Base-by-base conservation (phyloP, 1,139 yeast genomes). In the Lodderomyces orthopsilosis region DNA sequence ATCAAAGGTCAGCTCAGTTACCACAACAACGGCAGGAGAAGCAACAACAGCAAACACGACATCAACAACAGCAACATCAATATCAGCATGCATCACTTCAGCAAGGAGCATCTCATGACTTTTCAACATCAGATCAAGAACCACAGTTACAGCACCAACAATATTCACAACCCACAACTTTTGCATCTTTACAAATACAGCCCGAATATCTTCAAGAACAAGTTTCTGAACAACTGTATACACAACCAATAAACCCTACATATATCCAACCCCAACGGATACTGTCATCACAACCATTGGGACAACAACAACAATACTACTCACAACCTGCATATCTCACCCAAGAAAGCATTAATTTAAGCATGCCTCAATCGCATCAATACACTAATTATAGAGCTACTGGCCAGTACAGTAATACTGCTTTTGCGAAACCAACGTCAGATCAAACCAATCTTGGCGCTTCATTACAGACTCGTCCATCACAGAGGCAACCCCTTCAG, bases 401-500 rank as follows among this genome's bases (percentile, higher is more conserved):
- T 30, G 34, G 19, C 6, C 34, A 30, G 15, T 15, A 6, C 34
- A 19, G 24, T 21, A 18, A 38, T 30, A 21, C 21, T 27, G 21
- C 36, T 32, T 34, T 19, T 19, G 24, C 38, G 13, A 23, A 35
- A 30, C 34, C 22, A 38, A 21, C 41, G 10, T 36, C 33, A 27
- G 33, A 21, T 37, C 45, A 40, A 8, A 19, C 12, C 6, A 30
- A 22, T 34, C 32, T 14, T n/a, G 35, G 23, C 17, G 37, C 33
- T 21, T 27, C 34, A 22, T 35, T 14, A 12, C 27, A 35, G 19
- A 23, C 32, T 13, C 34, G 28, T n/a, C 45, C 40, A 37, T 39
- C 35, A 14, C 50, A 38, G 12, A 26, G 41, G 14, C 54, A 48
- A 32, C 51, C 51, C 28, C 40, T 14, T 12, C 41, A 26, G 14